A percentile compares a stretch with the other conserved stretches of the same genome.
Evolutionary conservation across 768 basidiomycete genomes (phyloP).

Genomic region (Crucibulum laeve): DNA sequence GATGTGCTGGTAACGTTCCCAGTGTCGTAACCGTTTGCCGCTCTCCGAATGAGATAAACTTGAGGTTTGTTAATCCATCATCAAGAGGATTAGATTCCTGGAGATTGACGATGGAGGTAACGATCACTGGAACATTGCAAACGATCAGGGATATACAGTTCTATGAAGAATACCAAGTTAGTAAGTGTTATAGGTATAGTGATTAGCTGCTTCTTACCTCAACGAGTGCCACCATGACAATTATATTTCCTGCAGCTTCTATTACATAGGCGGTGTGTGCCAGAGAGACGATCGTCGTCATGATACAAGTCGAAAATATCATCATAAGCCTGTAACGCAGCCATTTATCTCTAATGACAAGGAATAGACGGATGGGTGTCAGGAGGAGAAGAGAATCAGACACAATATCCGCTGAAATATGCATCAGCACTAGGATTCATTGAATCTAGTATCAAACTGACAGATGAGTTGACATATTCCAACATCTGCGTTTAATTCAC

Average conservation of each 20-base stretch:
- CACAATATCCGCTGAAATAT: constrained; percentile 1
- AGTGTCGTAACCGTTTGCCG: too few relatives aligned
- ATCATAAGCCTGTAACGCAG: constrained; percentile 4
- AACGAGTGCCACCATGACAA: constrained; percentile 23
- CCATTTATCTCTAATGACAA: constrained; percentile 3
- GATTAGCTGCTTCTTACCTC: constrained; percentile 9
- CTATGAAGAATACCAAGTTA: not conserved
- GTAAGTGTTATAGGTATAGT: not conserved
- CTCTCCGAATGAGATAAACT: not conserved
- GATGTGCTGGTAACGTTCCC: too few relatives aligned
- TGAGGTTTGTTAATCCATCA: not conserved
- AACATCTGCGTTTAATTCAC: not conserved
- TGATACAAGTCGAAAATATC: constrained; percentile 10
- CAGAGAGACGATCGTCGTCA: constrained; percentile 15
- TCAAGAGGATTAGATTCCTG: not conserved
- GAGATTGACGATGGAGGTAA: constrained; percentile 8
- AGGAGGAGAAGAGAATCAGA: constrained; percentile 4
- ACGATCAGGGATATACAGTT: constrained; percentile 9
- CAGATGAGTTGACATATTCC: not conserved
- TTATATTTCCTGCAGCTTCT: constrained; percentile 17
- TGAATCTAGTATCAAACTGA: too few relatives aligned
- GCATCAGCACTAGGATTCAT: too few relatives aligned
- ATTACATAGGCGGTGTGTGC: constrained; percentile 22
- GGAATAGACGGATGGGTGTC: constrained; percentile 4
- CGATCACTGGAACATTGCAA: constrained; percentile 14